Conservation (phyloP, 2,329 filamentous ascomycete genomes). For the Neopestalotiopsis sp. region DNA sequence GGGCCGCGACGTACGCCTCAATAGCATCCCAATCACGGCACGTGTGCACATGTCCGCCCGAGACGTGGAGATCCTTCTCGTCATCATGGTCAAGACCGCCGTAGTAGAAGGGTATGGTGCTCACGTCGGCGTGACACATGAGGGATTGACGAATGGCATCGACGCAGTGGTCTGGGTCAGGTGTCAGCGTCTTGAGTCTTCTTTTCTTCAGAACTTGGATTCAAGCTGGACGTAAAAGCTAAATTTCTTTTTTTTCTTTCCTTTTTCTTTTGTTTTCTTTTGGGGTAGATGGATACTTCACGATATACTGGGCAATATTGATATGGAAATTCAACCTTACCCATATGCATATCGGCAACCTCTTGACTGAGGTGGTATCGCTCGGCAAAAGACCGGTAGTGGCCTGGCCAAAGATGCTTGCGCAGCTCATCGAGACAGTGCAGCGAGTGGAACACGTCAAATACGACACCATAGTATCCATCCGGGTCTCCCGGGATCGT, state of each 20-base stretch:
- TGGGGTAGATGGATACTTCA: no score
- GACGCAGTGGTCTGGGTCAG: conserved; percentile 2
- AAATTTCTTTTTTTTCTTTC: no score
- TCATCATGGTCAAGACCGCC: background rate
- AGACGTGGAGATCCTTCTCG: conserved; percentile 1
- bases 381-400: conserved; percentile 10
- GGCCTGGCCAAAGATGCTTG: background rate
- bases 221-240: no score
- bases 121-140: conserved; percentile 4
- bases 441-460: conserved; percentile 17
- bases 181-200: background rate
- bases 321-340: background rate
- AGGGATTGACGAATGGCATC: background rate
- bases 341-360: background rate
- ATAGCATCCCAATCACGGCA: conserved; percentile 3
- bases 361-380: conserved; percentile 5
- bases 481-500: conserved; percentile 11
- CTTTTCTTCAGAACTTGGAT: no score
- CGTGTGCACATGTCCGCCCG: background rate
- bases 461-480: conserved; percentile 10
- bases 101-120: background rate
- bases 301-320: no score
- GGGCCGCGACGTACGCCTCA: background rate
- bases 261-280: no score
- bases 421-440: conserved; percentile 18